phyloP scores from a whole-genome alignment of 2,329 filamentous ascomycete species.

The Xylaria sp. region DNA sequence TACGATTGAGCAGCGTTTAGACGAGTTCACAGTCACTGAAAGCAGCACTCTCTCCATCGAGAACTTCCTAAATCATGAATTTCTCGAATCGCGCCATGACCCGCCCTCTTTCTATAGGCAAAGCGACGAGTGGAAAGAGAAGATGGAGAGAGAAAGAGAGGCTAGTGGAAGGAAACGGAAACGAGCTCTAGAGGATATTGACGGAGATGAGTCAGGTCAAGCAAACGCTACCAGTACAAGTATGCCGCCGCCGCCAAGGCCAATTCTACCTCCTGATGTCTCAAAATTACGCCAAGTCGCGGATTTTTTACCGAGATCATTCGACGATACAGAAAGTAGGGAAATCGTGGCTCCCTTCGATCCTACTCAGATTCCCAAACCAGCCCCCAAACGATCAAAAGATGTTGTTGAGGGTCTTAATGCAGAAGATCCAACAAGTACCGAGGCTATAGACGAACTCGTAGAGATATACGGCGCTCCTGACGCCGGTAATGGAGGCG shows the following conservation, averaged over 20 bases:
- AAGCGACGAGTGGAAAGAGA: slow-evolving; percentile 63
- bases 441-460: slow-evolving; percentile 52
- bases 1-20: slow-evolving; percentile 88
- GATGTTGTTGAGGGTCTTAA: slow-evolving; percentile 38
- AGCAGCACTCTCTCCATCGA: slow-evolving; percentile 85
- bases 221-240: slow-evolving; percentile 30
- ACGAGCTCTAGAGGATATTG: slow-evolving; percentile 45
- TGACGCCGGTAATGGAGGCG: slow-evolving; percentile 42
- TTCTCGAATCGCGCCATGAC: slow-evolving; percentile 74
- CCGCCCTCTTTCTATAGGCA: slow-evolving; percentile 82
- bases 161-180: slow-evolving; percentile 51
- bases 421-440: slow-evolving; percentile 44
- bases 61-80: slow-evolving; percentile 76
- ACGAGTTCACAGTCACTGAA: slow-evolving; percentile 89
- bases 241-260: slow-evolving; percentile 42
- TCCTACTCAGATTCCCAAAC: slow-evolving; percentile 34
- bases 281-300: slow-evolving; percentile 40
- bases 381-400: slow-evolving; percentile 34
- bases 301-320: slow-evolving; percentile 40
- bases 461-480: slow-evolving; percentile 42
- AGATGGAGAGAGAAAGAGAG: slow-evolving; percentile 53
- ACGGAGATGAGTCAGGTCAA: slow-evolving; percentile 42
- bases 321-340: slow-evolving; percentile 37
- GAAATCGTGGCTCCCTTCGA: slow-evolving; percentile 41
- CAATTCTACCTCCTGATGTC: slow-evolving; percentile 39